phyloP scores from a whole-genome alignment of 352 stramenopile genomes.

The Phytophthora rubi region DNA sequence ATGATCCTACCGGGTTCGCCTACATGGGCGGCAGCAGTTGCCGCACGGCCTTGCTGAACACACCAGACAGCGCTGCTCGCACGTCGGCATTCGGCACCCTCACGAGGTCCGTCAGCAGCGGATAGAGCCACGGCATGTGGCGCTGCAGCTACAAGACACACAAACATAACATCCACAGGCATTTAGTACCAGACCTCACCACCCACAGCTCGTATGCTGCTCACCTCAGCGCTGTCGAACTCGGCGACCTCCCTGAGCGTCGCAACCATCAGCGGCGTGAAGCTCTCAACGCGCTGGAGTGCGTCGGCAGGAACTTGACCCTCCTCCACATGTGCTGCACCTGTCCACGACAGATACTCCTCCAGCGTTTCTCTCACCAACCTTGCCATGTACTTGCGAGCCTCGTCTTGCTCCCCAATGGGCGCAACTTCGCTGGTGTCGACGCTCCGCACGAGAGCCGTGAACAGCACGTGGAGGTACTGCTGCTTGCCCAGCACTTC shows the following conservation, averaged over 20 bases:
- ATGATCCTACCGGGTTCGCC: background rate
- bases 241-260: conserved; percentile 54
- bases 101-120: conserved; percentile 77
- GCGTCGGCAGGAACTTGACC: conserved; percentile 48
- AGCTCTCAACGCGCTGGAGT: conserved; percentile 59
- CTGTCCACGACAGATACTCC: conserved; percentile 77
- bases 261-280: conserved; percentile 60
- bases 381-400: conserved; percentile 67
- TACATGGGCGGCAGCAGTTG: conserved; percentile 60
- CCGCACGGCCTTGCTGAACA: conserved; percentile 70
- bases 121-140: conserved; percentile 83
- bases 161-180: background rate
- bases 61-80: conserved; percentile 59
- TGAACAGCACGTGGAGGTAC: conserved; percentile 75
- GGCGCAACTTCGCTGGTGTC: conserved; percentile 37
- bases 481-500: conserved; percentile 82
- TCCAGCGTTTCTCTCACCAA: conserved; percentile 68
- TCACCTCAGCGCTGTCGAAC: conserved; percentile 64
- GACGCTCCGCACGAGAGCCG: conserved; percentile 30
- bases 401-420: conserved; percentile 61
- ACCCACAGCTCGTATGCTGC: conserved; percentile 1
- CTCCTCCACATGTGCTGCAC: conserved; percentile 23
- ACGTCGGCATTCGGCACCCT: conserved; percentile 71
- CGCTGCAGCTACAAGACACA: conserved; percentile 54
- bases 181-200: background rate